Evolutionary conservation across 2,329 filamentous ascomycete genomes (phyloP).

Genomic region (Epichloe glyceriae): DNA sequence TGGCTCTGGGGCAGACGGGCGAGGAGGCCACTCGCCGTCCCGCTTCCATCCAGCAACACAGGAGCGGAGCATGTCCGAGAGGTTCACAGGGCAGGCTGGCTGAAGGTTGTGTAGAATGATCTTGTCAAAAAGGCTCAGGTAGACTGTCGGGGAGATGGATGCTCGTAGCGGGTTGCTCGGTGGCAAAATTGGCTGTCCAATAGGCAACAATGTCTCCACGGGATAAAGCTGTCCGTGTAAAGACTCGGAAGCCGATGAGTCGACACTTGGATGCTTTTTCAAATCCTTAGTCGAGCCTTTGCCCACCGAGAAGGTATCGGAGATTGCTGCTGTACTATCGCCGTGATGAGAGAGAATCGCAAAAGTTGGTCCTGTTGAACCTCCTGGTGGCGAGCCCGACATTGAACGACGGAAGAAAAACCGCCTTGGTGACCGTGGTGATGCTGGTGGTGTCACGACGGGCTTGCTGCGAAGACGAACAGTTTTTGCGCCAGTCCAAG

Average conservation of each 20-base stretch:
- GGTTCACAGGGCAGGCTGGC: constrained; percentile 78
- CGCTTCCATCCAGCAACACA: constrained; percentile 87
- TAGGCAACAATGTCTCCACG: constrained; percentile 53
- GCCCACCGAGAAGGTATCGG: constrained; percentile 29
- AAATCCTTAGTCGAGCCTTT: constrained; percentile 23
- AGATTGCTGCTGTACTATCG: constrained; percentile 24
- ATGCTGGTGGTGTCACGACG: constrained; percentile 25
- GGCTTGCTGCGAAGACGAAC: constrained; percentile 40
- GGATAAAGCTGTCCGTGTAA: constrained; percentile 25
- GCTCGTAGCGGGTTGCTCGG: constrained; percentile 62
- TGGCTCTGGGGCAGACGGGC: constrained; percentile 29
- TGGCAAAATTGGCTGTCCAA: constrained; percentile 62
- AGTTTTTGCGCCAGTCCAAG: constrained; percentile 69
- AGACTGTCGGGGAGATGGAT: constrained; percentile 60
- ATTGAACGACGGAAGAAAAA: constrained; percentile 37
- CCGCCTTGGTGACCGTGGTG: constrained; percentile 33
- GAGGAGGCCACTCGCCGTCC: constrained; percentile 80
- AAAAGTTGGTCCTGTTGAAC: constrained; percentile 14
- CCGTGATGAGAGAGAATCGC: constrained; percentile 13
- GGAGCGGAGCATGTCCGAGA: constrained; percentile 64
- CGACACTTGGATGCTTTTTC: constrained; percentile 19
- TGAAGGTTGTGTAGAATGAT: constrained; percentile 69
- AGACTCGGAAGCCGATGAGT: constrained; percentile 19
- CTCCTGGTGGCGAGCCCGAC: constrained; percentile 25
- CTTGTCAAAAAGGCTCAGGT: constrained; percentile 79